phyloP scores from a whole-genome alignment of 2,329 filamentous ascomycete species.

The Lithohypha guttulata region DNA sequence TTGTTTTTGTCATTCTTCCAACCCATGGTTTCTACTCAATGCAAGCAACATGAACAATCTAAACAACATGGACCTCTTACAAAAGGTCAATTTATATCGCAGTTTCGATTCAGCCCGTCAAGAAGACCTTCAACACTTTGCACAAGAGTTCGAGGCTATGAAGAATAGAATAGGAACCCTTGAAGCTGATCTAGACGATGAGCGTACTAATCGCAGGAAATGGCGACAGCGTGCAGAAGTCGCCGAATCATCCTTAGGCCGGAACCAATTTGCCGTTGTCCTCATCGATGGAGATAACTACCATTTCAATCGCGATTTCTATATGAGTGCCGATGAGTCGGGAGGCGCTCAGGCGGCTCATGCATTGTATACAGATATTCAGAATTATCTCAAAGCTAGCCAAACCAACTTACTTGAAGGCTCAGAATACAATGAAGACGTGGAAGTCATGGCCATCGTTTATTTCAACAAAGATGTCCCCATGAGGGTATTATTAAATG shows the following conservation, averaged over 20 bases:
- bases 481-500: conserved; percentile 40
- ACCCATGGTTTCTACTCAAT: too few relatives aligned
- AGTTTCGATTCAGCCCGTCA: conserved; percentile 15
- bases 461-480: conserved; percentile 47
- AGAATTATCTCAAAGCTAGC: conserved; percentile 11
- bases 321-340: conserved; percentile 34
- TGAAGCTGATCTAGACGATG: conserved; percentile 27
- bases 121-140: conserved; percentile 12
- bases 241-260: conserved; percentile 18
- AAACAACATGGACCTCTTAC: not conserved
- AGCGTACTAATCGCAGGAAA: conserved; percentile 12
- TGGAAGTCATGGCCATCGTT: conserved; percentile 45
- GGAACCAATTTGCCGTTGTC: conserved; percentile 50
- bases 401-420: too few relatives aligned
- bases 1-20: too few relatives aligned
- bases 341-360: conserved; percentile 41
- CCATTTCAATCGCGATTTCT: conserved; percentile 41
- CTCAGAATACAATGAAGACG: conserved; percentile 20
- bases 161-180: conserved; percentile 10
- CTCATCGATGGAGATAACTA: conserved; percentile 55
- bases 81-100: conserved; percentile 10
- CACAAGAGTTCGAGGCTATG: conserved; percentile 10
- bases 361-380: conserved; percentile 14
- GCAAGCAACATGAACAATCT: conserved; percentile 7
- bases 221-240: conserved; percentile 16